phyloP scores from a whole-genome alignment of 129 eudicot species.

The Ambrosia artemisiifolia region DNA sequence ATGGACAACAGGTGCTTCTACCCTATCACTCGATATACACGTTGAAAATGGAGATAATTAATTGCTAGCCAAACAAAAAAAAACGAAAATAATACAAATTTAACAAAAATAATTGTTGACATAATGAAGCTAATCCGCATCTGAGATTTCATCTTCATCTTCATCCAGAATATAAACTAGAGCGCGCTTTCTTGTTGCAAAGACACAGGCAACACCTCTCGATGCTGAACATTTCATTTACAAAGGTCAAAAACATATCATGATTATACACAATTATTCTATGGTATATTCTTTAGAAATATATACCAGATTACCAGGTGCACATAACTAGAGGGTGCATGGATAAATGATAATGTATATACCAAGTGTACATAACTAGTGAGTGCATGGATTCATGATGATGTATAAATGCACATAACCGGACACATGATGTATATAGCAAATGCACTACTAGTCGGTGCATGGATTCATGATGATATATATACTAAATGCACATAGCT shows the following conservation, averaged over 20 bases:
- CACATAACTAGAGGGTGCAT: too few relatives aligned
- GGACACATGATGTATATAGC: too few relatives aligned
- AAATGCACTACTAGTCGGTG: background rate
- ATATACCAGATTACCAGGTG: too few relatives aligned
- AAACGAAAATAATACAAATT: background rate
- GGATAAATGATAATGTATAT: background rate
- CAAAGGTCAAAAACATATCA: slow-evolving; percentile 7
- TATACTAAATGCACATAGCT: too few relatives aligned
- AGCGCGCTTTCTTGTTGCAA: slow-evolving; percentile 87
- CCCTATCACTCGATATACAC: slow-evolving; percentile 1
- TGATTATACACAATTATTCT: too few relatives aligned
- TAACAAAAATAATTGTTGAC: background rate
- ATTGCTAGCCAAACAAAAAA: background rate
- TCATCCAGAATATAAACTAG: slow-evolving; percentile 79
- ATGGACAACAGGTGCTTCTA: background rate
- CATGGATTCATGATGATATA: too few relatives aligned
- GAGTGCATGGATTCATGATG: too few relatives aligned
- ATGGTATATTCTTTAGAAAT: too few relatives aligned
- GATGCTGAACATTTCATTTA: slow-evolving; percentile 61
- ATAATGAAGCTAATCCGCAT: slow-evolving; percentile 52
- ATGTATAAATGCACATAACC: too few relatives aligned
- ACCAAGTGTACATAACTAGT: background rate
- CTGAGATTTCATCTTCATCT: slow-evolving; percentile 73
- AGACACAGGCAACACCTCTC: slow-evolving; percentile 96
- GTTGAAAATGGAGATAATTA: background rate